phyloP scores from a whole-genome alignment of 495 filamentous ascomycete genomes.

The Penicillium silybi region DNA sequence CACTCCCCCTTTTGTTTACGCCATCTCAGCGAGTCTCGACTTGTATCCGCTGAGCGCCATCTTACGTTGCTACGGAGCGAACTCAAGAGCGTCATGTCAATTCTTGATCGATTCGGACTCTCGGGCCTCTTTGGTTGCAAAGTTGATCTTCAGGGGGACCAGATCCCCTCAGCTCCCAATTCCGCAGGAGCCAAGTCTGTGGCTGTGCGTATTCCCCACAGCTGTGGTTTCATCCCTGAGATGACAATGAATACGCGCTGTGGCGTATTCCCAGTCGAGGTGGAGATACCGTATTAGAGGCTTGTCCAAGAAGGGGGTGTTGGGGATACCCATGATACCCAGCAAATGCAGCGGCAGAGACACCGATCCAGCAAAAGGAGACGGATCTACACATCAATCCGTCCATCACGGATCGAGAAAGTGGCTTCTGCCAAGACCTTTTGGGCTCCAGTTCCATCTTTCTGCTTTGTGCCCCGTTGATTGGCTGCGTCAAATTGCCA shows the following conservation, averaged over 20 bases:
- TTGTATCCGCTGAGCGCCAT: not conserved
- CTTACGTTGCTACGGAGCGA: not conserved
- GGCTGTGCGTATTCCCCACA: constrained; percentile 23
- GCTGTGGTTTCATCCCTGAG: constrained; percentile 10
- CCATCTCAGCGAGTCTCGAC: not conserved
- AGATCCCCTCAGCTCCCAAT: not conserved
- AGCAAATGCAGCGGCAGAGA: not conserved
- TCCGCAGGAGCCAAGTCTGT: constrained; percentile 13
- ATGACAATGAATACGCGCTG: not conserved
- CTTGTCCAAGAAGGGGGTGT: not conserved
- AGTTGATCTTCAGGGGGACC: not conserved
- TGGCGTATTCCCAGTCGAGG: not conserved
- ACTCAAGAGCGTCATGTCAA: not conserved
- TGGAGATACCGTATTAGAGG: not conserved
- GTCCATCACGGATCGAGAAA: not conserved
- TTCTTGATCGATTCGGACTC: not conserved
- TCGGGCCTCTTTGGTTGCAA: not conserved
- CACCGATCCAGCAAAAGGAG: not conserved
- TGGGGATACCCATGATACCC: not conserved
- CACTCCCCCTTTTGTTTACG: no score
- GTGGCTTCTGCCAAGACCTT: constrained; percentile 17
- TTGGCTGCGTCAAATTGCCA: constrained; percentile 16
- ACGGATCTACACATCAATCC: no score
- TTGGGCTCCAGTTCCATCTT: constrained; percentile 13
- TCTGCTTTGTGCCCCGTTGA: constrained; percentile 6